These are phyloP conservation scores for Sodiomyces alkalinus DNA, from an alignment of 2,329 filamentous ascomycete genomes.

Conservation along the genomic window DNA sequence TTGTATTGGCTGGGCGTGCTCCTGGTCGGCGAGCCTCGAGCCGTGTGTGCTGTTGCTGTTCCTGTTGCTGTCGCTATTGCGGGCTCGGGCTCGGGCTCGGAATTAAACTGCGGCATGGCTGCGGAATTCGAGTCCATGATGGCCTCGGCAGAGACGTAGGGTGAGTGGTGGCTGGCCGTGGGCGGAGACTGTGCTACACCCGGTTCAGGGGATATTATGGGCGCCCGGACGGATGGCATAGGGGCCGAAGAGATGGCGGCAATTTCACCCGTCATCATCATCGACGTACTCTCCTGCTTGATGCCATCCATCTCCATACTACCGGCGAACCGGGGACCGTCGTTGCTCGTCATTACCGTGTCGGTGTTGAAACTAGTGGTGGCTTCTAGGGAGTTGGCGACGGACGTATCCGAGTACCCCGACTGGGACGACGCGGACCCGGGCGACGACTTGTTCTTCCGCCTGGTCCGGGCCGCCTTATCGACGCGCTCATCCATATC, in stretches of 20 bases:
- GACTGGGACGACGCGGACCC: constrained; percentile 35
- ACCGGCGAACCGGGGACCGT: no score
- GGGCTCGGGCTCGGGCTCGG: no score
- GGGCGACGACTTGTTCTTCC: constrained; percentile 37
- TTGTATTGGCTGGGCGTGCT: constrained; percentile 36
- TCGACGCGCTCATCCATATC: constrained; percentile 40
- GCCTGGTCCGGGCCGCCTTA: constrained; percentile 39
- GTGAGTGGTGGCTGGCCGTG: constrained; percentile 22
- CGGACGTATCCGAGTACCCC: constrained; percentile 41
- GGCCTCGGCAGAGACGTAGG: constrained; percentile 32
- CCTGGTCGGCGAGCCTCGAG: constrained; percentile 35
- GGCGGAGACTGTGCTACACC: constrained; percentile 24
- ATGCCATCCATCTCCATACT: constrained; percentile 23
- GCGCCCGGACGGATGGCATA: constrained; percentile 15
- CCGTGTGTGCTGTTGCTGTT: no score
- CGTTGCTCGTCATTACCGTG: no score
- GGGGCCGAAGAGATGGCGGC: constrained; percentile 30
- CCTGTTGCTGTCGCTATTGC: no score
- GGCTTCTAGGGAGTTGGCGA: constrained; percentile 34
- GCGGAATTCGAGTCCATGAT: constrained; percentile 16
- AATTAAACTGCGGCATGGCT: no score
- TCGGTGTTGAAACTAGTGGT: constrained; percentile 19
- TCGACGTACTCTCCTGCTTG: constrained; percentile 9
- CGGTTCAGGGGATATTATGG: constrained; percentile 17
- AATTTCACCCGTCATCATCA: constrained; percentile 12